Evolutionary conservation across 495 filamentous ascomycete genomes (phyloP).

Genomic region (Clohesyomyces aquaticus): DNA sequence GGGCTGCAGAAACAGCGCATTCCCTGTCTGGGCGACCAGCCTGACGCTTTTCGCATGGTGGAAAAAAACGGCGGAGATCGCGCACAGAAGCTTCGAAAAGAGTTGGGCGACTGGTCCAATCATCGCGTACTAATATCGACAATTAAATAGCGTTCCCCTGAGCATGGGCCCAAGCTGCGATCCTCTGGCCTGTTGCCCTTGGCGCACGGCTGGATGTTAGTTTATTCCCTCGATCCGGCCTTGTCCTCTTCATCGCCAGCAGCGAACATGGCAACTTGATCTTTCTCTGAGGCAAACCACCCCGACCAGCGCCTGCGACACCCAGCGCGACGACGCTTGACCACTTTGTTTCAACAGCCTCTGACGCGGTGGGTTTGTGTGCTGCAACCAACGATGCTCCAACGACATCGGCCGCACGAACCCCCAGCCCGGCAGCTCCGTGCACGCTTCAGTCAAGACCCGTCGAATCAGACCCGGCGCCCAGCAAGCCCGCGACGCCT

Average conservation of each 20-base stretch:
- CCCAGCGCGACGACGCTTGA: constrained; percentile 28
- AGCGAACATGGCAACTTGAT: neutral
- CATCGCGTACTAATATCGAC: constrained; percentile 4
- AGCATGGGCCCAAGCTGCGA: constrained; percentile 16
- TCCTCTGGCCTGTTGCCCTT: constrained; percentile 5
- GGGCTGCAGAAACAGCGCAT: neutral
- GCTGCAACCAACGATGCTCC: constrained; percentile 17
- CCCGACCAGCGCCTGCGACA: constrained; percentile 29
- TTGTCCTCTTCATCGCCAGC: neutral
- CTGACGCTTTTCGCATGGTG: constrained; percentile 6
- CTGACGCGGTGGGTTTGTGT: constrained; percentile 2
- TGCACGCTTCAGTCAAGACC: constrained; percentile 8
- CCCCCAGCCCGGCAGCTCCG: constrained; percentile 23
- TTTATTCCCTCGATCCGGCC: neutral
- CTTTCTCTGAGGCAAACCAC: neutral
- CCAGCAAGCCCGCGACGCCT: constrained; percentile 24
- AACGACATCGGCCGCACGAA: constrained; percentile 19
- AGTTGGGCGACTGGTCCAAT: neutral
- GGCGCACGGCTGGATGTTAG: constrained; percentile 11
- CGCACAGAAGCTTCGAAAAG: constrained; percentile 3
- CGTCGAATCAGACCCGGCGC: constrained; percentile 28
- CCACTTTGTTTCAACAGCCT: constrained; percentile 24
- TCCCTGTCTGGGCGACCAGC: neutral
- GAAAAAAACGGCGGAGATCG: constrained; percentile 11
- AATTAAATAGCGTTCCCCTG: constrained; percentile 32